Percentiles rank a stretch among this genome's conserved stretches.
These are phyloP conservation scores for Phytophthora colocasiae DNA, from an alignment of 352 stramenopile genomes.

Conservation along the genomic window DNA sequence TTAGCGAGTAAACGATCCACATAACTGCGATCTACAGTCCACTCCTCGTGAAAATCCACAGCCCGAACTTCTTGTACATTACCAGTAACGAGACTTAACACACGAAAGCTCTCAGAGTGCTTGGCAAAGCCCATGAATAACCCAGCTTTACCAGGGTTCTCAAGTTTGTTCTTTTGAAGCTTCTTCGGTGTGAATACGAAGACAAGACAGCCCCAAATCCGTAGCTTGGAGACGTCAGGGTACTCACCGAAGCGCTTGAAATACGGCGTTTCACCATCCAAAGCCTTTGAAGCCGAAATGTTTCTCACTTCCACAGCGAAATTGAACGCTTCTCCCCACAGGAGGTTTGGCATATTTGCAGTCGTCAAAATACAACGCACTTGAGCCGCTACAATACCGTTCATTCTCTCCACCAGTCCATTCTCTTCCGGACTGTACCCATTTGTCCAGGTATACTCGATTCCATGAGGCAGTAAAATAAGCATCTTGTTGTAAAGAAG, in stretches of 20 bases:
- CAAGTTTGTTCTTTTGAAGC: neutral
- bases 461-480: neutral
- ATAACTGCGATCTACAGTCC: neutral
- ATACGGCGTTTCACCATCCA: slow-evolving; percentile 2
- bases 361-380: slow-evolving; percentile 5
- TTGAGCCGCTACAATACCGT: slow-evolving; percentile 6
- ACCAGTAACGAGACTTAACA: neutral
- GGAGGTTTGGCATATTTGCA: neutral
- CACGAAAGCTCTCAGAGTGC: neutral
- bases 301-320: slow-evolving; percentile 5
- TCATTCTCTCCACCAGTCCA: slow-evolving; percentile 14
- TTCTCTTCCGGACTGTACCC: slow-evolving; percentile 13
- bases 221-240: neutral
- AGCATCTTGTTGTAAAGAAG: neutral
- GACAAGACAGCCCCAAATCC: neutral
- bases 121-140: neutral
- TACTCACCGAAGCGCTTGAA: neutral
- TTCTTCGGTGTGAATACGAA: neutral
- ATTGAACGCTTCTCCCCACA: slow-evolving; percentile 16
- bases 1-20: neutral
- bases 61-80: neutral
- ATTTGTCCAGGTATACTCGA: slow-evolving; percentile 12
- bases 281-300: neutral
- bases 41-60: neutral
- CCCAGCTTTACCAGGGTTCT: neutral